phyloP scores from a whole-genome alignment of 768 basidiomycete genomes.

The Boletus rufocinnamomeus region DNA sequence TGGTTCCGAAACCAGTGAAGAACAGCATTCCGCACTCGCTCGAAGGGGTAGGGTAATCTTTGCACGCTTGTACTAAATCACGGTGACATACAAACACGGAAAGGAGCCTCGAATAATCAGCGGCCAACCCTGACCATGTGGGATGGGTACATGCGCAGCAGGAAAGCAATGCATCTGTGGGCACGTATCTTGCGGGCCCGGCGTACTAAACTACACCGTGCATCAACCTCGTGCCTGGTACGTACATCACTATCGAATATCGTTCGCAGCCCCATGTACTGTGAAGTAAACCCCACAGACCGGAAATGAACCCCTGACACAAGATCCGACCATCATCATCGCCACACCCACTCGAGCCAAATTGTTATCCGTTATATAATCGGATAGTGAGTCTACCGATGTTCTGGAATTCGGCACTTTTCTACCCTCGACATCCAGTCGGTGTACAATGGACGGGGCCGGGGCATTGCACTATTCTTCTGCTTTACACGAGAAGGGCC shows the following conservation, averaged over 20 bases:
- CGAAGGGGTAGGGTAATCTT: neutral
- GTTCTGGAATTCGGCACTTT: neutral
- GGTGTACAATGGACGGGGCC: neutral
- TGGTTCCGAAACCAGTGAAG: neutral
- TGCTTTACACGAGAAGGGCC: neutral
- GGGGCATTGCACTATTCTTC: neutral
- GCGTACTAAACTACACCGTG: neutral
- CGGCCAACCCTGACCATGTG: neutral
- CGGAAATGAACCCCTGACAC: neutral
- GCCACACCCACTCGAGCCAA: neutral
- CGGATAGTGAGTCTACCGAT: neutral
- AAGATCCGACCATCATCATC: neutral
- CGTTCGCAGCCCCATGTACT: neutral
- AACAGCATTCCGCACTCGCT: neutral
- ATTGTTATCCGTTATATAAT: neutral
- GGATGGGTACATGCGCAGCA: neutral
- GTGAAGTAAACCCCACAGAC: neutral
- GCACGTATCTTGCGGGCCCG: neutral
- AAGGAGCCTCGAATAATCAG: neutral
- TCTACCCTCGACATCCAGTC: neutral
- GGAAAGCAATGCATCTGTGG: neutral
- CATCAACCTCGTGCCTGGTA: neutral
- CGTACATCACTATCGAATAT: neutral
- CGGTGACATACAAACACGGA: neutral
- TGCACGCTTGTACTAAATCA: neutral